Evolutionary conservation across 129 eudicot genomes (phyloP), one percentile per base, ranked within the genome.

Genomic region (Lactuca sativa): DNA sequence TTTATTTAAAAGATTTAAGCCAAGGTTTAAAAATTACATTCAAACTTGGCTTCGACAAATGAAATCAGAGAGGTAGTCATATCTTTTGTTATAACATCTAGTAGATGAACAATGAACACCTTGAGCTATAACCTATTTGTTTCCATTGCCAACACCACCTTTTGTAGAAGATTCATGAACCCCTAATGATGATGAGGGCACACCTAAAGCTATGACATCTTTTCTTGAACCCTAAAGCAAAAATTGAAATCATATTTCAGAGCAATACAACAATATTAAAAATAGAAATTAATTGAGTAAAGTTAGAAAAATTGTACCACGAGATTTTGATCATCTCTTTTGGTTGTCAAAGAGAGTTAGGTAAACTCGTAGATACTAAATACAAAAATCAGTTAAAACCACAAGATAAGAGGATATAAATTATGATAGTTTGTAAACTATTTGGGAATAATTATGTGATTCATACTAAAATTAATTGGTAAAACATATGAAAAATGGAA

Each of bases 91-190:
- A n/a, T 78, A 84, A 74, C 81, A 82, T 86, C 77, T 78, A 73
- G 88, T 66, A 47, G 81, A 84, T 51, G 83, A 76, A 67, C 76
- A 56, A 43, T 78, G n/a, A 76, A 49, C 71, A 52, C 78, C 88
- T 76, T 80, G 89, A 40, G 56, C 86, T 59, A 77, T 75, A 9
- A 66, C 72, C 32, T 81, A 33, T 60, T 71, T 57, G 56, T 68
- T 73, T n/a, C n/a, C n/a, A n/a, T n/a, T n/a, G 73, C 58, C 76
- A 55, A 32, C 43, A 16, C 65, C 88, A 43, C 85, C 81, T 41
- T 84, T 86, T 72, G 62, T 43, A 51, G 83, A 69, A 66, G 86
- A 64, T 18, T 32, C 21, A 75, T 77, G 66, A 75, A 57, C 67
- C 10, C 75, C 80, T 12, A 62, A 58, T 74, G 66, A 68, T 47